phyloP scores from a whole-genome alignment of 2,329 filamentous ascomycete genomes.

The Neonectria sp. region DNA sequence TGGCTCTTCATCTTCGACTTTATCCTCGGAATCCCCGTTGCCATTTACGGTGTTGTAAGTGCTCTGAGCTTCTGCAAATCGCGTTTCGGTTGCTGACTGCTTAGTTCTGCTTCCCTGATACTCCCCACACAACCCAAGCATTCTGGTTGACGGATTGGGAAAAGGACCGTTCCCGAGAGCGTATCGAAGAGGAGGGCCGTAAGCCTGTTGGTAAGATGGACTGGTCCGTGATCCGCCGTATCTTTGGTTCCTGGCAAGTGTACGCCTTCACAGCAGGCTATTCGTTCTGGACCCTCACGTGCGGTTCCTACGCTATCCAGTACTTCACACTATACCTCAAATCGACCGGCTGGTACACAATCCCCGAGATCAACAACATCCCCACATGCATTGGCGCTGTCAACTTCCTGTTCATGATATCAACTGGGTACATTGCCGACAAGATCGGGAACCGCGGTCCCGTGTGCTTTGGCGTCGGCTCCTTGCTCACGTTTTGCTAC shows the following conservation, averaged over 20 bases:
- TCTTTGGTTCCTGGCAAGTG: slow-evolving; percentile 60
- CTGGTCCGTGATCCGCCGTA: slow-evolving; percentile 52
- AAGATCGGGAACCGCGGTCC: slow-evolving; percentile 54
- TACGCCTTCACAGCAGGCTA: slow-evolving; percentile 60
- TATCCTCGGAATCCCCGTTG: slow-evolving; percentile 55
- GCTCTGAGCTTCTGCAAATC: neutral
- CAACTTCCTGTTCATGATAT: slow-evolving; percentile 59
- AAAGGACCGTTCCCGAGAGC: slow-evolving; percentile 73
- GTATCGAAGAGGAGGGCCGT: slow-evolving; percentile 73
- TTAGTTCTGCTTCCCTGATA: slow-evolving; percentile 58
- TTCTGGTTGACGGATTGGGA: slow-evolving; percentile 68
- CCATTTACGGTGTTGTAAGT: slow-evolving; percentile 39
- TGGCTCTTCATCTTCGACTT: slow-evolving; percentile 59
- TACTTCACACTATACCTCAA: slow-evolving; percentile 60
- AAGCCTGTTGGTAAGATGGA: slow-evolving; percentile 55
- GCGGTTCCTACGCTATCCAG: slow-evolving; percentile 56
- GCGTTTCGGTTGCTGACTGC: neutral
- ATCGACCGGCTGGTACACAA: slow-evolving; percentile 50
- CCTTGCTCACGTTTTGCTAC: slow-evolving; percentile 55
- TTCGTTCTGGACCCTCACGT: slow-evolving; percentile 57
- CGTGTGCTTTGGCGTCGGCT: slow-evolving; percentile 53
- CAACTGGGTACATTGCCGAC: slow-evolving; percentile 54
- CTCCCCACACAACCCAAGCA: slow-evolving; percentile 58
- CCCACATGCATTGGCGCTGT: slow-evolving; percentile 60
- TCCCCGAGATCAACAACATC: slow-evolving; percentile 62